Percentiles rank a stretch among this genome's conserved stretches.
phyloP scores from a whole-genome alignment of 2,329 filamentous ascomycete genomes.

The Atkinsonella texensis region DNA sequence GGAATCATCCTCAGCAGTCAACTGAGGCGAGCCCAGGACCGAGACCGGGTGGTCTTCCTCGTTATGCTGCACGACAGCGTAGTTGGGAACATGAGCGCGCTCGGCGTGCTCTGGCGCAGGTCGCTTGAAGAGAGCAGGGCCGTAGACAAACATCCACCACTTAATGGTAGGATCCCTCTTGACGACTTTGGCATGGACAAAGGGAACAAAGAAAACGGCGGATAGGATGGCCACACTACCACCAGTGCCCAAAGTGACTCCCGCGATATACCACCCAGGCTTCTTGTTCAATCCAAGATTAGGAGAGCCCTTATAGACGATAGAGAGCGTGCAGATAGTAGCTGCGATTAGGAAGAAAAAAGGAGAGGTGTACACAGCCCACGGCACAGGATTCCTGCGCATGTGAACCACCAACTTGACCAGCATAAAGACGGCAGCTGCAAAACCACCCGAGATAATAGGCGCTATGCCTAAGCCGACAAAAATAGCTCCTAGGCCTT shows the following conservation, averaged over 20 bases:
- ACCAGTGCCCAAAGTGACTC: conserved; percentile 54
- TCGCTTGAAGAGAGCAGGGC: conserved; percentile 53
- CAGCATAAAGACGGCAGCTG: conserved; percentile 53
- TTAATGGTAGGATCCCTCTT: conserved; percentile 53
- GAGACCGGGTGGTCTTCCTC: conserved; percentile 29
- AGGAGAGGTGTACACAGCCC: conserved; percentile 62
- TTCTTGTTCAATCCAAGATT: conserved; percentile 53
- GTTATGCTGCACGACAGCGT: conserved; percentile 61
- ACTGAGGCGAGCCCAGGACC: conserved; percentile 15
- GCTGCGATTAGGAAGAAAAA: conserved; percentile 69
- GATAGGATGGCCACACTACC: conserved; percentile 46
- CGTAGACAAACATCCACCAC: conserved; percentile 49
- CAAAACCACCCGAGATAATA: conserved; percentile 49
- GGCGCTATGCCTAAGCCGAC: conserved; percentile 58
- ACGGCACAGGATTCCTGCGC: conserved; percentile 57
- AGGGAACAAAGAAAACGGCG: conserved; percentile 62
- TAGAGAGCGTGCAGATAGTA: conserved; percentile 62
- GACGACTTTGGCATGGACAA: conserved; percentile 52
- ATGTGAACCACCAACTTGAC: conserved; percentile 53
- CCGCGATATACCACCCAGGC: conserved; percentile 53
- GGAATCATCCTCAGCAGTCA: conserved; percentile 17
- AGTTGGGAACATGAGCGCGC: conserved; percentile 54
- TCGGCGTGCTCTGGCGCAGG: conserved; percentile 40
- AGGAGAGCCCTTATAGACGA: conserved; percentile 73
- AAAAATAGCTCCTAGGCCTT: conserved; percentile 58